These are phyloP conservation scores for Hylodesmum podocarpum DNA, from an alignment of 306 rosid genomes.

Conservation along the genomic window DNA sequence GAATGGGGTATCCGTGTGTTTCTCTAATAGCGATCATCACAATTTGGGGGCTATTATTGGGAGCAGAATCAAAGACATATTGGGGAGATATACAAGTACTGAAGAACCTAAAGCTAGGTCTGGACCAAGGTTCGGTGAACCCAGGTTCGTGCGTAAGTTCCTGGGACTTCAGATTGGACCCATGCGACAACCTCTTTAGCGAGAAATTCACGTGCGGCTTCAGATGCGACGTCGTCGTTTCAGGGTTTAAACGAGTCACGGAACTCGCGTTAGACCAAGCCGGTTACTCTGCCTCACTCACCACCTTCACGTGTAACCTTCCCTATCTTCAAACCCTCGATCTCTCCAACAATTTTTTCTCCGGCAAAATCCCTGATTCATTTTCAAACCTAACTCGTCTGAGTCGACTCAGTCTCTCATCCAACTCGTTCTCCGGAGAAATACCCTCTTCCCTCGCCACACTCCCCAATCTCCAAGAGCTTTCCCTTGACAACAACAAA, in stretches of 20 bases:
- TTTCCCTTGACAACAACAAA: slow-evolving; percentile 66
- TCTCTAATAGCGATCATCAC: slow-evolving; percentile 17
- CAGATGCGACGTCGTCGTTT: slow-evolving; percentile 63
- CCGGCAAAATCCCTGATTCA: slow-evolving; percentile 58
- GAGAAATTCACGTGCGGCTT: slow-evolving; percentile 76
- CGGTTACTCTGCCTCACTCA: slow-evolving; percentile 61
- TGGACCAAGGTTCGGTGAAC: slow-evolving; percentile 46
- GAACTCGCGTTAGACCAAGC: slow-evolving; percentile 88
- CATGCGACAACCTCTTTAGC: slow-evolving; percentile 75
- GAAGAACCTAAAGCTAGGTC: slow-evolving; percentile 47
- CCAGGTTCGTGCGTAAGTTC: slow-evolving; percentile 68
- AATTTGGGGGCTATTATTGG: not conserved
- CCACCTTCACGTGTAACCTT: slow-evolving; percentile 52
- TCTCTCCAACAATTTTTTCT: slow-evolving; percentile 63
- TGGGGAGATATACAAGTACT: slow-evolving; percentile 59
- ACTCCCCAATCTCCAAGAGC: slow-evolving; percentile 59
- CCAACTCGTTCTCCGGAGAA: slow-evolving; percentile 63
- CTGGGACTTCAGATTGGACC: slow-evolving; percentile 80
- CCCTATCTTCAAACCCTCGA: slow-evolving; percentile 73
- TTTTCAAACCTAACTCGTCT: slow-evolving; percentile 62
- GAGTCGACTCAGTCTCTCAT: slow-evolving; percentile 60
- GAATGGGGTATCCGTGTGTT: slow-evolving; percentile 38
- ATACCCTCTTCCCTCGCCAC: slow-evolving; percentile 55
- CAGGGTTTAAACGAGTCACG: slow-evolving; percentile 59
- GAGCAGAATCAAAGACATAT: slow-evolving; percentile 48